Evolutionary conservation across 495 filamentous ascomycete species (phyloP).

Genomic region (Rhizodiscina lignyota): DNA sequence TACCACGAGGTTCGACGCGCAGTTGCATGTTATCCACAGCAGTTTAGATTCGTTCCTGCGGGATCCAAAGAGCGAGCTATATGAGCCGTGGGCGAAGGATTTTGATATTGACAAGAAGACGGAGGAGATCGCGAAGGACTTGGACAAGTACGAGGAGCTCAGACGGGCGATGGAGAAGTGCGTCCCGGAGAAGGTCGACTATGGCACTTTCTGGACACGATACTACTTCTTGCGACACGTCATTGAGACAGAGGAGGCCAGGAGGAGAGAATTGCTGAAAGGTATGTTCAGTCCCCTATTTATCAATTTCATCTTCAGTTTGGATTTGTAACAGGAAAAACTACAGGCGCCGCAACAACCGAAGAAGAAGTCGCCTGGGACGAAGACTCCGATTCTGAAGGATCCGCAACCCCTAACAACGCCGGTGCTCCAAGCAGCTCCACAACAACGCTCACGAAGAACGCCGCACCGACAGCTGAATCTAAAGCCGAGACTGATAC

Average conservation of each 20-base stretch:
- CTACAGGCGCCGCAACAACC: neutral
- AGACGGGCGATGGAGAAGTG: conserved; percentile 86
- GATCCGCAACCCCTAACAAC: conserved; percentile 23
- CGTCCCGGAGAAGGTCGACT: conserved; percentile 78
- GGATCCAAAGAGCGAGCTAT: conserved; percentile 62
- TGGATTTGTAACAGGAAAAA: neutral
- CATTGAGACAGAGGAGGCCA: conserved; percentile 87
- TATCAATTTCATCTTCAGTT: neutral
- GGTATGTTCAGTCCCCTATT: conserved; percentile 36
- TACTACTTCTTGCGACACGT: conserved; percentile 94
- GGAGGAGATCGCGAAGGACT: conserved; percentile 61
- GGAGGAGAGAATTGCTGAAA: conserved; percentile 78
- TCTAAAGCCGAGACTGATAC: conserved; percentile 15
- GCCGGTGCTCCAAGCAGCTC: conserved; percentile 9
- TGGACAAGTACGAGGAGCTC: conserved; percentile 80
- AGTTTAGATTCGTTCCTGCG: conserved; percentile 68
- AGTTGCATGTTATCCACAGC: conserved; percentile 87
- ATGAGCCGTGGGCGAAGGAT: conserved; percentile 50
- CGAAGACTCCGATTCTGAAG: conserved; percentile 56
- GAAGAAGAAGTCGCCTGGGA: conserved; percentile 76
- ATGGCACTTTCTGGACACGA: conserved; percentile 78
- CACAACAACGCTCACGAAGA: conserved; percentile 20
- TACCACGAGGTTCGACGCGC: conserved; percentile 85
- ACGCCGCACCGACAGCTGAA: conserved; percentile 1
- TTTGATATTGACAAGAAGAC: conserved; percentile 80